phyloP scores from a whole-genome alignment of 1,139 yeast genomes.

The Pichia sp. region DNA sequence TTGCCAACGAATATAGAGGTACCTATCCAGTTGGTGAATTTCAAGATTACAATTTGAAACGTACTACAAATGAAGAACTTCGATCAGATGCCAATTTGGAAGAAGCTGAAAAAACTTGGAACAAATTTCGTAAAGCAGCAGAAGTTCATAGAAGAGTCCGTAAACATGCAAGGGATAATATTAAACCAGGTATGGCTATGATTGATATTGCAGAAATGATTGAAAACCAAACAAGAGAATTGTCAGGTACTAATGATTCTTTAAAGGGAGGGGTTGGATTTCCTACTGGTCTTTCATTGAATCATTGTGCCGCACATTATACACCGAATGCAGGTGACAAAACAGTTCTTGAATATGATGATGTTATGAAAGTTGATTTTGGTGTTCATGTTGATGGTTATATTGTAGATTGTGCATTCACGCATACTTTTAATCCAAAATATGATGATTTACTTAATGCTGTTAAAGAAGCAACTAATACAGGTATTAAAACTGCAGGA shows the following conservation, averaged over 20 bases:
- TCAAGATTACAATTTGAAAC: constrained; percentile 66
- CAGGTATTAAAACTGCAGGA: constrained; percentile 91
- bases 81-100: constrained; percentile 58
- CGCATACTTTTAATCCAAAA: constrained; percentile 79
- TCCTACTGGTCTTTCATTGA: constrained; percentile 92
- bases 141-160: constrained; percentile 93
- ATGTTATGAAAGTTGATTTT: constrained; percentile 93
- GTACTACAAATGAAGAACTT: constrained; percentile 83
- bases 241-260: constrained; percentile 53
- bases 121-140: constrained; percentile 91
- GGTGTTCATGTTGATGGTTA: constrained; percentile 98
- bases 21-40: constrained; percentile 86
- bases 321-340: constrained; percentile 96
- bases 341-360: constrained; percentile 70
- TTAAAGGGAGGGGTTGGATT: constrained; percentile 88
- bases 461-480: constrained; percentile 86
- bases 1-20: constrained; percentile 61
- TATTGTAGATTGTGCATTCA: constrained; percentile 92
- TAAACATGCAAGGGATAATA: constrained; percentile 62
- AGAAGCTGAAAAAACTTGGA: constrained; percentile 60
- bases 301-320: constrained; percentile 95
- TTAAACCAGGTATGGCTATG: constrained; percentile 91
- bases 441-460: constrained; percentile 78
- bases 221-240: constrained; percentile 76
- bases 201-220: constrained; percentile 84